Evolutionary conservation across 768 basidiomycete genomes (phyloP).

Genomic region (Termitomyces sp.): DNA sequence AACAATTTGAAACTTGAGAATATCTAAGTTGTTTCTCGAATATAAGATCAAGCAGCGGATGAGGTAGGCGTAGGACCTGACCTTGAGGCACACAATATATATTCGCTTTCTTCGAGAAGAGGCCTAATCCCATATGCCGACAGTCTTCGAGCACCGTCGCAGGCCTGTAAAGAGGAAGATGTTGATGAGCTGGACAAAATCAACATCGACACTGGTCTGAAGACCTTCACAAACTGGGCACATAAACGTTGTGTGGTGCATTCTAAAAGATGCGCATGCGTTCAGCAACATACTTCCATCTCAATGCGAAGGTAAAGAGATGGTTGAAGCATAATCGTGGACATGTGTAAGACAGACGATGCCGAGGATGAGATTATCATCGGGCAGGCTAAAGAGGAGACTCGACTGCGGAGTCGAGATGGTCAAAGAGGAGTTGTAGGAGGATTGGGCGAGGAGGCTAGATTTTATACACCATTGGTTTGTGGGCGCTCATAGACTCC

Average conservation of each 20-base stretch:
- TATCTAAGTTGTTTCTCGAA: neutral
- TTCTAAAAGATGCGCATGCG: neutral
- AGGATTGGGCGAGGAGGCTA: neutral
- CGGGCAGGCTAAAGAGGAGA: neutral
- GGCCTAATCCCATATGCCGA: no score
- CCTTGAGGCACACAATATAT: neutral
- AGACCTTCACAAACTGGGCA: neutral
- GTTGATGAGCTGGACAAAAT: neutral
- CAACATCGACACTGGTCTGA: neutral
- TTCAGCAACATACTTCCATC: neutral
- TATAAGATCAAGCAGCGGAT: neutral
- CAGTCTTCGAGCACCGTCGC: neutral
- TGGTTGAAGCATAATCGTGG: neutral
- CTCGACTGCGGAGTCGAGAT: neutral
- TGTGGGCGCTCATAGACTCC: neutral
- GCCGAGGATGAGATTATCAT: neutral
- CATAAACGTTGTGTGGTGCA: neutral
- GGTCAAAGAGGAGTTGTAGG: neutral
- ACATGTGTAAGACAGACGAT: neutral
- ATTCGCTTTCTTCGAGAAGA: neutral
- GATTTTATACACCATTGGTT: neutral
- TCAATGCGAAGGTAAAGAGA: neutral
- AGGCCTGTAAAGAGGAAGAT: neutral
- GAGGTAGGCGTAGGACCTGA: neutral
- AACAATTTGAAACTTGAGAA: neutral